These are phyloP conservation scores for Periconia sp. DNA, from an alignment of 2,329 filamentous ascomycete genomes.

Conservation along the genomic window DNA sequence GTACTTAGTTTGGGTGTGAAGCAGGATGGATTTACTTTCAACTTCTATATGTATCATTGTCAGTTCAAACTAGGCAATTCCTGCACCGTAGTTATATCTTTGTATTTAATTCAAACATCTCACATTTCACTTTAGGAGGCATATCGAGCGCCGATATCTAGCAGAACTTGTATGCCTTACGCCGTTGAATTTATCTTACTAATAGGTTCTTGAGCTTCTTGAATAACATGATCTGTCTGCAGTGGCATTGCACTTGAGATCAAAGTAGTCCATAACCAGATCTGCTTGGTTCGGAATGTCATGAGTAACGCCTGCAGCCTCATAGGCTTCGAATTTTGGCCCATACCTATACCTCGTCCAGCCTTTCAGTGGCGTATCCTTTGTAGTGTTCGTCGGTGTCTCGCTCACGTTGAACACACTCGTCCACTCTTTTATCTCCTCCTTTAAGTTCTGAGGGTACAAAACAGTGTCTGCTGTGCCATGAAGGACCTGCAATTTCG, in stretches of 20 bases:
- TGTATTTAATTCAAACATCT: too few relatives aligned
- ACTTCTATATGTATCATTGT: too few relatives aligned
- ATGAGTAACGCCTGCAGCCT: constrained; percentile 34
- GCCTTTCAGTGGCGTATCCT: constrained; percentile 33
- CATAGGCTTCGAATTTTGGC: constrained; percentile 39
- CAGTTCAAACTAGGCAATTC: too few relatives aligned
- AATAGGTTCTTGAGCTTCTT: too few relatives aligned
- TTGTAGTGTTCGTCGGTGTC: constrained; percentile 25
- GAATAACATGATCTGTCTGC: constrained; percentile 6
- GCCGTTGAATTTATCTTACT: too few relatives aligned
- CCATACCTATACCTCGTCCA: constrained; percentile 40
- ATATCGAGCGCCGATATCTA: too few relatives aligned
- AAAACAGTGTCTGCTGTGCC: constrained; percentile 33
- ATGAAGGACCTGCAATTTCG: constrained; percentile 41
- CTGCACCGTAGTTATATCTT: too few relatives aligned
- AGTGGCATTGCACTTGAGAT: constrained; percentile 21
- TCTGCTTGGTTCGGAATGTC: constrained; percentile 40
- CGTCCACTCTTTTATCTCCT: constrained; percentile 44
- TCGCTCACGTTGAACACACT: constrained; percentile 33
- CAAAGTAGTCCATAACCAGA: constrained; percentile 40
- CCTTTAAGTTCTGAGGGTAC: constrained; percentile 40
- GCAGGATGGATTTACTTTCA: too few relatives aligned
- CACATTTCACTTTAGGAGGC: too few relatives aligned
- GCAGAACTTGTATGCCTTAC: too few relatives aligned
- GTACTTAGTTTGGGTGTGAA: too few relatives aligned